A percentile compares a stretch with the other conserved stretches of the same genome.
These are phyloP conservation scores for Alternaria sp. DNA, from an alignment of 2,329 filamentous ascomycete genomes.

Conservation along the genomic window DNA sequence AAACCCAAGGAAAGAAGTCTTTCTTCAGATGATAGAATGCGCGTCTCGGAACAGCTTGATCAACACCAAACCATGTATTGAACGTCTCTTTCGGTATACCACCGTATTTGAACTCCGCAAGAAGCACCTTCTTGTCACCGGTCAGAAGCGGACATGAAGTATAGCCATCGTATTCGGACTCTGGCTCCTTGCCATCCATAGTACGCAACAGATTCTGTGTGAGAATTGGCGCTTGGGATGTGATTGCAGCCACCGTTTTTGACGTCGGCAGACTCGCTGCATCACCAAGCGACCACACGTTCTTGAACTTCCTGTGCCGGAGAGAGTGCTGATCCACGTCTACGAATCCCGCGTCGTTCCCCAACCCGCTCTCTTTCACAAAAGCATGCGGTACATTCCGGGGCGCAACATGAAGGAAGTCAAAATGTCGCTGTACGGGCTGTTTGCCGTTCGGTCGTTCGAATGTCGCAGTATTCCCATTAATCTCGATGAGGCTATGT, in stretches of 20 bases:
- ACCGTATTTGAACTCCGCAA: constrained; percentile 71
- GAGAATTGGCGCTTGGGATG: constrained; percentile 44
- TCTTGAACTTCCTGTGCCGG: constrained; percentile 45
- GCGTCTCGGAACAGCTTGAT: constrained; percentile 62
- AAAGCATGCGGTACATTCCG: constrained; percentile 48
- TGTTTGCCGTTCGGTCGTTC: constrained; percentile 28
- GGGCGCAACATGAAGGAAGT: constrained; percentile 46
- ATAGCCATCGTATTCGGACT: constrained; percentile 45
- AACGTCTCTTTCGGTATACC: constrained; percentile 69
- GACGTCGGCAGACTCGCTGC: constrained; percentile 47
- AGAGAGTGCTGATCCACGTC: constrained; percentile 43
- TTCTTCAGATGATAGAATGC: constrained; percentile 69
- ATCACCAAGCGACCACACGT: constrained; percentile 49
- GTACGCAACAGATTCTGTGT: constrained; percentile 40
- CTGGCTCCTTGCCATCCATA: constrained; percentile 33
- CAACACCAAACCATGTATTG: constrained; percentile 59
- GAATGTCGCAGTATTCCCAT: constrained; percentile 47
- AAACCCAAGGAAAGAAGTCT: constrained; percentile 72
- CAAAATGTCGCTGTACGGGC: constrained; percentile 40
- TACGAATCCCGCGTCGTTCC: constrained; percentile 46
- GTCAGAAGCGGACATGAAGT: constrained; percentile 49
- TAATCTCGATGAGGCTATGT: constrained; percentile 45
- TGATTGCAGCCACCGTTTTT: constrained; percentile 49
- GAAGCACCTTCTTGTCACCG: constrained; percentile 66
- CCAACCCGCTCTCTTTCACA: constrained; percentile 42